phyloP scores from a whole-genome alignment of 768 basidiomycete genomes.

The Lactarius akahatsu region DNA sequence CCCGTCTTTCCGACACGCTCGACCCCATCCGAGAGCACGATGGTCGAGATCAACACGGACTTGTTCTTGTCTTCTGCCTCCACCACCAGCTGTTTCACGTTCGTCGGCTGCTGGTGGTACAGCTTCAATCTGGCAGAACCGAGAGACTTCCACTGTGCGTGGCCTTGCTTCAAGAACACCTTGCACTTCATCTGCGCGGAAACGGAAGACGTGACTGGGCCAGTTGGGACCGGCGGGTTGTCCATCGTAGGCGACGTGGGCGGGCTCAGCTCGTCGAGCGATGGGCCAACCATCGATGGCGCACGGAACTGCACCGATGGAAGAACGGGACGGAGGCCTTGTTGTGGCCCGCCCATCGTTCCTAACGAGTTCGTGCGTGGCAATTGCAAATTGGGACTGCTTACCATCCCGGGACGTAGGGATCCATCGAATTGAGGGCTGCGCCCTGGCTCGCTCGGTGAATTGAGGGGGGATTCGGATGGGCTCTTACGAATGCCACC shows the following conservation, averaged over 20 bases:
- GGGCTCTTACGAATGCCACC: conserved; percentile 48
- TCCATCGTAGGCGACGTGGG: conserved; percentile 77
- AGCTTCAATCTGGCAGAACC: conserved; percentile 86
- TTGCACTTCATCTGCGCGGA: conserved; percentile 97
- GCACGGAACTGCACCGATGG: conserved; percentile 63
- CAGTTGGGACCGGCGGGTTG: conserved; percentile 46
- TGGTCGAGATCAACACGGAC: conserved; percentile 86
- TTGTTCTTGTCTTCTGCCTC: conserved; percentile 78
- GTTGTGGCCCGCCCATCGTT: conserved; percentile 39
- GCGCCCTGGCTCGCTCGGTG: conserved; percentile 42
- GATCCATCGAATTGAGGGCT: conserved; percentile 35
- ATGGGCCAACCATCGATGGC: conserved; percentile 50
- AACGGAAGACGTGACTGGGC: conserved; percentile 73
- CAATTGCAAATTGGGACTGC: conserved; percentile 30
- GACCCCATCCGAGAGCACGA: conserved; percentile 93
- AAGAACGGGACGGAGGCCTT: conserved; percentile 49
- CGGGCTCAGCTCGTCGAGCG: conserved; percentile 73
- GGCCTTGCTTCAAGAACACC: conserved; percentile 91
- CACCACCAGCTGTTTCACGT: conserved; percentile 95
- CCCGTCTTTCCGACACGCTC: conserved; percentile 99
- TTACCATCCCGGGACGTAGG: conserved; percentile 41
- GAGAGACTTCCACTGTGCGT: conserved; percentile 97
- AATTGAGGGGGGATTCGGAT: conserved; percentile 59
- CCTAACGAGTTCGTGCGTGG: conserved; percentile 35
- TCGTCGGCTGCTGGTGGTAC: conserved; percentile 80